Base-by-base conservation (phyloP, 2,329 filamentous ascomycete genomes). In the Xylaria sp. region DNA sequence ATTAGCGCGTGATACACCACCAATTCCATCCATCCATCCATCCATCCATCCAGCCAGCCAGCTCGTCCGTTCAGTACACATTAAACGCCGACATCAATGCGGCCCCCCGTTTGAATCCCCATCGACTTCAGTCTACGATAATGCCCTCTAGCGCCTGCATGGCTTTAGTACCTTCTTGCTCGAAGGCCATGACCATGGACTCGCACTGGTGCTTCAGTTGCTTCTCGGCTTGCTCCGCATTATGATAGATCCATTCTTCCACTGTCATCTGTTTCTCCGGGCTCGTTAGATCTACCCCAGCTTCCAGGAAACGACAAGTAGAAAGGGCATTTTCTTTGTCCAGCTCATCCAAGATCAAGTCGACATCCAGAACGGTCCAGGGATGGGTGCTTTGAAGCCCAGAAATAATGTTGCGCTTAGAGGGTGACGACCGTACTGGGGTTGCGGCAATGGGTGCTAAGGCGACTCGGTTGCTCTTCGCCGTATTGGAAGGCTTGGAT, bases 231-330 rank as follows among this genome's bases (percentile, higher is more conserved):
- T 91, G 85, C 69, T 87, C 86, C 0, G 96, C 96, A 73, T 96
- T 94, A 80, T 91, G 88, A 67, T 90, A 85, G 48, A 99, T 92
- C 94, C 95, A 99, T 80, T 98, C 90, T 79, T 97, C 94, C 0
- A 98, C 93, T 5, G 90, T 95, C 94, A 99, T 97, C 46, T 87
- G 85, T 83, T 92, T 94, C 83, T 98, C 96, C 0, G 90, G 88
- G 62, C 87, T 92, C 1, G 88, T 91, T 62, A 99, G 81, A 15
- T 87, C 87, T 0, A 85, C 85, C 13, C 88, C 89, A 48, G 86
- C 83, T 65, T 83, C 84, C 18, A 91, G 78, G 31, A 89, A 82
- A 10, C 67, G 71, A 20, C 82, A 55, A 15, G 72, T 67, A 8
- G 56, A 82, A 1, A 83, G 82, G 0, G 81, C 80, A 64, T 88